Percentiles rank a stretch among this genome's conserved stretches.
Conservation (phyloP, 2,329 filamentous ascomycete species). For the Spiromastix sp. region DNA sequence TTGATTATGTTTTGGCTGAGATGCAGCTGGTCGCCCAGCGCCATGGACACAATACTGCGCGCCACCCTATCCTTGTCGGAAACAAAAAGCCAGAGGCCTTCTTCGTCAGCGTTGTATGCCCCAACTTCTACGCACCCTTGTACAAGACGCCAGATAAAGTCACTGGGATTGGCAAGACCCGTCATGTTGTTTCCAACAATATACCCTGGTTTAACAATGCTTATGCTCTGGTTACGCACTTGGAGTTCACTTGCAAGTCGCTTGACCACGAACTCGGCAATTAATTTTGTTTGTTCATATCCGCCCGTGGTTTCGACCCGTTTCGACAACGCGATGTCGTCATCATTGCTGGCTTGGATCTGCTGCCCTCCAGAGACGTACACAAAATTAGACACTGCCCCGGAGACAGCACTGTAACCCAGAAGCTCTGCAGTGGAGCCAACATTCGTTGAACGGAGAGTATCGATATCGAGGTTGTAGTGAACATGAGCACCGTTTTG, state of each 20-base stretch:
- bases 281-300: constrained; percentile 12
- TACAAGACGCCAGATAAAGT: constrained; percentile 13
- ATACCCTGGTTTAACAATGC: constrained; percentile 13
- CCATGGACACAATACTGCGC: background rate
- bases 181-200: constrained; percentile 11
- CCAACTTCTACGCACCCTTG: constrained; percentile 2
- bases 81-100: background rate
- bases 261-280: constrained; percentile 13
- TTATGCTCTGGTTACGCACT: too few relatives aligned
- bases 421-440: too few relatives aligned
- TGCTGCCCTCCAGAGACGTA: constrained; percentile 19
- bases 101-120: background rate
- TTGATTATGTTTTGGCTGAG: background rate
- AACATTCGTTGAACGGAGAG: too few relatives aligned
- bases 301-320: constrained; percentile 8
- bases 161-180: constrained; percentile 8
- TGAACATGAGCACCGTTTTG: too few relatives aligned
- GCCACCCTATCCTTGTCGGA: background rate
- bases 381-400: constrained; percentile 11
- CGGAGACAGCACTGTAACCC: too few relatives aligned
- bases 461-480: too few relatives aligned
- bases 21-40: background rate
- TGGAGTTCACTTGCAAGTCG: constrained; percentile 3
- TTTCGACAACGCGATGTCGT: constrained; percentile 2
- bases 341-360: background rate